Evolutionary conservation across 805 yeast genomes (phyloP).

Genomic region (Debaryomyces maramus): DNA sequence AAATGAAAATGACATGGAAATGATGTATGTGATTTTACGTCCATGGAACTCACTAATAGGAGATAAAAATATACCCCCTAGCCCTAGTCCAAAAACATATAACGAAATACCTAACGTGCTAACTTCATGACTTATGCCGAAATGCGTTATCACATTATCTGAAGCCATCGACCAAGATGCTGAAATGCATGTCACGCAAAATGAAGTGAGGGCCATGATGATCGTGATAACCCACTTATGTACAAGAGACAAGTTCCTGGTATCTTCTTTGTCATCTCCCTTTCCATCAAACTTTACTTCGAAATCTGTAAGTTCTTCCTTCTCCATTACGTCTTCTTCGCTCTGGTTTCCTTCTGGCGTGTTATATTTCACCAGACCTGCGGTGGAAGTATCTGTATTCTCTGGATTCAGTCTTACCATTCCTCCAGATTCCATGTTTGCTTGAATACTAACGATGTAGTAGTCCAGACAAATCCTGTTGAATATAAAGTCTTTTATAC

Average conservation of each 20-base stretch:
- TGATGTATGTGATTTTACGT: constrained; percentile 49
- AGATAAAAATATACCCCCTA: constrained; percentile 45
- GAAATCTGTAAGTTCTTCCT: background rate
- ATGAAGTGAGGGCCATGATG: constrained; percentile 21
- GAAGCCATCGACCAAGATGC: constrained; percentile 31
- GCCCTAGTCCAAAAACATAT: constrained; percentile 29
- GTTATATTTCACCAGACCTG: too few species aligned
- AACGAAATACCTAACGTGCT: constrained; percentile 26
- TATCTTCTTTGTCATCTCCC: constrained; percentile 26
- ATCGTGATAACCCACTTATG: constrained; percentile 29
- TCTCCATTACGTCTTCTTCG: too few species aligned
- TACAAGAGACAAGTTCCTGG: constrained; percentile 16
- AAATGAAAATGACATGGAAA: background rate
- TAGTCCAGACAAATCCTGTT: too few species aligned
- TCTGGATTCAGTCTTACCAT: too few species aligned
- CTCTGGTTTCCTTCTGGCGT: too few species aligned
- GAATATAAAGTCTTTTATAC: too few species aligned
- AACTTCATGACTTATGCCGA: constrained; percentile 23
- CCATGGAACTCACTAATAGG: constrained; percentile 66
- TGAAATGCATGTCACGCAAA: constrained; percentile 19
- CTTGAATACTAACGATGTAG: too few species aligned
- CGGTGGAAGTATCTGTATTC: too few species aligned
- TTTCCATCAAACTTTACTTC: constrained; percentile 18
- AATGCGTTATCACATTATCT: constrained; percentile 21
- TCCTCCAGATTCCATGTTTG: too few species aligned